phyloP scores from a whole-genome alignment of 2,329 filamentous ascomycete species.

The Trichoderma oligosporum region DNA sequence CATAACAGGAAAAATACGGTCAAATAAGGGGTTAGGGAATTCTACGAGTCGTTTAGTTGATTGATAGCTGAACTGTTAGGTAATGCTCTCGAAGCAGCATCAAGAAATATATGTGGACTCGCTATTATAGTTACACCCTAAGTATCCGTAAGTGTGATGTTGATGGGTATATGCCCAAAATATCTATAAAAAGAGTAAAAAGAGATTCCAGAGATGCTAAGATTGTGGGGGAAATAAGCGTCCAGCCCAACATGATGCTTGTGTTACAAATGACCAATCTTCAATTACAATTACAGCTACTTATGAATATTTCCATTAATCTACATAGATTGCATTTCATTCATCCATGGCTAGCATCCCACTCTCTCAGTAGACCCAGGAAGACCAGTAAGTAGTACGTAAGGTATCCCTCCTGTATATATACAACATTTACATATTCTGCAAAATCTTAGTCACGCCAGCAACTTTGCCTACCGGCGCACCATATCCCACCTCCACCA shows the following conservation, averaged over 20 bases:
- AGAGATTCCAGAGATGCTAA: no score
- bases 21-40: neutral
- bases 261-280: no score
- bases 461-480: conserved; percentile 35
- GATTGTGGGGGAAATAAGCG: no score
- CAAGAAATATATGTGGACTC: neutral
- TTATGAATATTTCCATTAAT: neutral
- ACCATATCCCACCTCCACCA: conserved; percentile 61
- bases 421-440: conserved; percentile 36
- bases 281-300: conserved; percentile 1
- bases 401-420: neutral
- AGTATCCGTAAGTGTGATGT: neutral
- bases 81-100: neutral
- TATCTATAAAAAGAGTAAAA: no score
- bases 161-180: no score
- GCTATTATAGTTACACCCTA: neutral
- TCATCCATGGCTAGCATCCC: neutral
- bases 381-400: no score
- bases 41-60: neutral
- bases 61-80: neutral
- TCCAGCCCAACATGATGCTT: no score
- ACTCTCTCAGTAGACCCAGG: neutral
- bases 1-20: neutral
- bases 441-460: conserved; percentile 41
- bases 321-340: neutral